Evolutionary conservation across 2,329 filamentous ascomycete genomes (phyloP).

Genomic region (Claviceps sp.): DNA sequence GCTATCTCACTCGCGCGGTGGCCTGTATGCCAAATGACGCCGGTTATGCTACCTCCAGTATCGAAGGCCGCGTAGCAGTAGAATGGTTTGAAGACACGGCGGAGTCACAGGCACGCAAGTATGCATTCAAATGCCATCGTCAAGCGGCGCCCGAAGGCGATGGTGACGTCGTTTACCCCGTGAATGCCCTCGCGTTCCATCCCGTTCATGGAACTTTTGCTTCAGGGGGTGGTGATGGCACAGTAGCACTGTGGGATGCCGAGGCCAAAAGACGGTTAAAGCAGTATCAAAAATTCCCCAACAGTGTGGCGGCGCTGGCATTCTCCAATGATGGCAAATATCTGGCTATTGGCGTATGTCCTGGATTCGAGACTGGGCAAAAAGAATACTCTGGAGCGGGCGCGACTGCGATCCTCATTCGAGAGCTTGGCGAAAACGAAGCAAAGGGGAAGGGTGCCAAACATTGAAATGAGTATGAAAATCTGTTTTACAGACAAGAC

Average conservation of each 20-base stretch:
- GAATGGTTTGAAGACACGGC: constrained; percentile 92
- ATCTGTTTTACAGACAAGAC: not conserved
- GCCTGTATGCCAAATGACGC: constrained; percentile 94
- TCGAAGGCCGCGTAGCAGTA: constrained; percentile 89
- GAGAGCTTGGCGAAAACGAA: constrained; percentile 77
- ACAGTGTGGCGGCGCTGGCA: constrained; percentile 62
- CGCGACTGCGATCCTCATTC: constrained; percentile 62
- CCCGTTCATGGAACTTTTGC: constrained; percentile 75
- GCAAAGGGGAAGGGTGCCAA: constrained; percentile 74
- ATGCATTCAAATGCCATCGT: constrained; percentile 97
- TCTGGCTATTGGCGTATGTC: constrained; percentile 69
- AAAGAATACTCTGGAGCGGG: constrained; percentile 65
- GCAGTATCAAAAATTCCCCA: constrained; percentile 74
- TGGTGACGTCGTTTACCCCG: constrained; percentile 76
- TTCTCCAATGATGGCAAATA: constrained; percentile 69
- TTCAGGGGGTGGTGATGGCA: constrained; percentile 77
- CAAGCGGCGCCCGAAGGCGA: constrained; percentile 52
- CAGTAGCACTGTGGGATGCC: constrained; percentile 88
- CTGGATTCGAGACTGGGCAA: constrained; percentile 77
- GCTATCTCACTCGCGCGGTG: constrained; percentile 89
- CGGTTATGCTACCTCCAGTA: constrained; percentile 82
- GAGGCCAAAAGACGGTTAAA: constrained; percentile 80
- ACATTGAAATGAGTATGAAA: constrained; percentile 19
- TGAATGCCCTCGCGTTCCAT: constrained; percentile 83
- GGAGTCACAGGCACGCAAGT: constrained; percentile 83